Conservation (phyloP, 352 stramenopile species). For the Phytophthora niederhauseri region DNA sequence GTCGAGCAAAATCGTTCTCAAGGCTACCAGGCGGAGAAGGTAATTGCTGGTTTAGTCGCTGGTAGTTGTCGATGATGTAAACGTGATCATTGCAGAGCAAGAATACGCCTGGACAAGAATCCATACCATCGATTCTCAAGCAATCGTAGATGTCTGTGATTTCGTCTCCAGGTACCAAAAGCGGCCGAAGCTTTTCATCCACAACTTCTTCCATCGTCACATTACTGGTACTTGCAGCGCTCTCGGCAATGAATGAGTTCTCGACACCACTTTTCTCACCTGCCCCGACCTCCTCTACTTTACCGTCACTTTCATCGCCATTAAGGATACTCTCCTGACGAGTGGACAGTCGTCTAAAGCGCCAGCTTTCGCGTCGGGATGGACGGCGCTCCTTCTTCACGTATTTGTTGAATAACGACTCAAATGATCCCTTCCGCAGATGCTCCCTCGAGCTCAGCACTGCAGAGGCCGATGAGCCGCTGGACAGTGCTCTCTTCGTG, state of each 20-base stretch:
- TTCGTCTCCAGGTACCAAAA: slow-evolving; percentile 70
- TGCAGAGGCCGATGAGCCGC: slow-evolving; percentile 21
- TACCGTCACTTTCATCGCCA: slow-evolving; percentile 14
- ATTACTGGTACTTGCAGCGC: background rate
- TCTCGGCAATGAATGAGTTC: slow-evolving; percentile 18
- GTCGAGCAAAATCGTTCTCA: slow-evolving; percentile 15
- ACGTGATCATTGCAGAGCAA: slow-evolving; percentile 68
- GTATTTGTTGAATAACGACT: slow-evolving; percentile 38
- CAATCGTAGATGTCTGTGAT: slow-evolving; percentile 74
- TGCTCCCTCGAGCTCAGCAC: slow-evolving; percentile 23
- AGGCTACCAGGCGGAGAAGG: slow-evolving; percentile 4
- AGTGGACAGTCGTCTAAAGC: slow-evolving; percentile 24
- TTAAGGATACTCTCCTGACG: slow-evolving; percentile 23
- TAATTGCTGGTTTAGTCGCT: slow-evolving; percentile 36
- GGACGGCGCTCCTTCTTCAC: slow-evolving; percentile 24
- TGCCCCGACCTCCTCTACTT: slow-evolving; percentile 15
- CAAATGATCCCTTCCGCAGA: slow-evolving; percentile 34
- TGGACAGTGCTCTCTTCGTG: slow-evolving; percentile 16
- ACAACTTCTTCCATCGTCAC: slow-evolving; percentile 41
- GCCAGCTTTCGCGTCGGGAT: slow-evolving; percentile 28
- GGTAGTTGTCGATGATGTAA: slow-evolving; percentile 82
- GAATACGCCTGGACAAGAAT: slow-evolving; percentile 75
- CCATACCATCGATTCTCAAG: slow-evolving; percentile 78
- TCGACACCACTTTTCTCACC: slow-evolving; percentile 23
- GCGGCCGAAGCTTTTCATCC: slow-evolving; percentile 70